These are phyloP conservation scores for Mucor circinelloides DNA, from an alignment of 371 early-diverging fungal genomes.

Conservation along the genomic window DNA sequence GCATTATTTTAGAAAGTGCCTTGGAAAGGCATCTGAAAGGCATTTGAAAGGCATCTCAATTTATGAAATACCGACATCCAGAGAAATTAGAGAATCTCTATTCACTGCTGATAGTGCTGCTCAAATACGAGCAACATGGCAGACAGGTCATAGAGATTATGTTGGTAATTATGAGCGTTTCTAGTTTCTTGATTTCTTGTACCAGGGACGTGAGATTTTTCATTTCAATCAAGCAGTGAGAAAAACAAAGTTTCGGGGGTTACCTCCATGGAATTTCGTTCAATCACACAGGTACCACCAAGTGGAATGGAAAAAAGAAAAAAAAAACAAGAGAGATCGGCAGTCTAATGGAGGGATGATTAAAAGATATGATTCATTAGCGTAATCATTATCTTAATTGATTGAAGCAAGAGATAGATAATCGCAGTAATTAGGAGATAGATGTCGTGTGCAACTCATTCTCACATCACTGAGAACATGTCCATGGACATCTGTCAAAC, in stretches of 20 bases:
- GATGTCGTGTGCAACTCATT: not conserved
- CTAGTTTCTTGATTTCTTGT: not conserved
- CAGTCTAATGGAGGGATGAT: not conserved
- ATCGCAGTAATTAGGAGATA: not conserved
- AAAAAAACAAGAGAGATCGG: not conserved
- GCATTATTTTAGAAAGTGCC: not conserved
- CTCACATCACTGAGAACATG: not conserved
- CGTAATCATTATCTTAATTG: not conserved
- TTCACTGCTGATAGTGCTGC: not conserved
- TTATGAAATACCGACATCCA: not conserved
- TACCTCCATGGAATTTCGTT: not conserved
- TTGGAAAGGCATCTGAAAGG: conserved; percentile 8
- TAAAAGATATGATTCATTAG: not conserved
- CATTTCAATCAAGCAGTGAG: not conserved
- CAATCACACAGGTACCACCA: not conserved
- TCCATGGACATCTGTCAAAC: conserved; percentile 16
- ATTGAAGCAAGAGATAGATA: not conserved
- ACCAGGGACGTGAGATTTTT: not conserved
- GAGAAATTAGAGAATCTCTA: not conserved
- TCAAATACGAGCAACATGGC: too few species aligned
- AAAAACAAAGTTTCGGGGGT: not conserved
- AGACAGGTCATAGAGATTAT: too few species aligned
- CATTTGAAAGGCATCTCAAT: conserved; percentile 17
- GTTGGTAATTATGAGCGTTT: not conserved
- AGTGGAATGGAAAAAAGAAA: not conserved